Evolutionary conservation across 306 rosid genomes (phyloP).

Genomic region (Dryas drummondii): DNA sequence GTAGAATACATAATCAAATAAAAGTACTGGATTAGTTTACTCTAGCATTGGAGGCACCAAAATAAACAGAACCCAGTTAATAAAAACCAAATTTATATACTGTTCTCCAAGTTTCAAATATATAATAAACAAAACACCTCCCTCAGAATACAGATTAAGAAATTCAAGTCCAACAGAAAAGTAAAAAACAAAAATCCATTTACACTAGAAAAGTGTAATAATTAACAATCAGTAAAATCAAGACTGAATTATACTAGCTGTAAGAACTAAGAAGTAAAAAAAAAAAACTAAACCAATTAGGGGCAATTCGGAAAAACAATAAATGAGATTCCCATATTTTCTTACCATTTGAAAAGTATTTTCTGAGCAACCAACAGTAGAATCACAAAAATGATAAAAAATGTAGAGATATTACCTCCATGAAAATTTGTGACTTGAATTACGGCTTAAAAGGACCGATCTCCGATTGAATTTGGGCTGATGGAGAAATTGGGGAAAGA

Average conservation of each 20-base stretch:
- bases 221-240: not conserved
- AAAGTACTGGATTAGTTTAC: not conserved
- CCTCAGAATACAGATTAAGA: not conserved
- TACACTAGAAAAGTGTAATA: not conserved
- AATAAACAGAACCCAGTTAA: not conserved
- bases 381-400: not conserved
- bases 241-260: not conserved
- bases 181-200: not conserved
- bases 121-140: not conserved
- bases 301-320: not conserved
- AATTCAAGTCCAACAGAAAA: not conserved
- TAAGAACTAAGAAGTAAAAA: not conserved
- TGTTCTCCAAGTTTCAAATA: not conserved
- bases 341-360: not conserved
- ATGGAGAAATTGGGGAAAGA: slow-evolving; percentile 8
- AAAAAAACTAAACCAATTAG: not conserved
- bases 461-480: not conserved
- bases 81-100: slow-evolving; percentile 8
- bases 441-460: not conserved
- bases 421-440: not conserved
- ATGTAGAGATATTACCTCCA: slow-evolving; percentile 29
- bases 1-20: not conserved
- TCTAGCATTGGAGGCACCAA: not conserved
- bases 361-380: not conserved
- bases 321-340: not conserved